These are phyloP conservation scores for Cordyceps tenuipes DNA, from an alignment of 2,329 filamentous ascomycete genomes.

Conservation along the genomic window DNA sequence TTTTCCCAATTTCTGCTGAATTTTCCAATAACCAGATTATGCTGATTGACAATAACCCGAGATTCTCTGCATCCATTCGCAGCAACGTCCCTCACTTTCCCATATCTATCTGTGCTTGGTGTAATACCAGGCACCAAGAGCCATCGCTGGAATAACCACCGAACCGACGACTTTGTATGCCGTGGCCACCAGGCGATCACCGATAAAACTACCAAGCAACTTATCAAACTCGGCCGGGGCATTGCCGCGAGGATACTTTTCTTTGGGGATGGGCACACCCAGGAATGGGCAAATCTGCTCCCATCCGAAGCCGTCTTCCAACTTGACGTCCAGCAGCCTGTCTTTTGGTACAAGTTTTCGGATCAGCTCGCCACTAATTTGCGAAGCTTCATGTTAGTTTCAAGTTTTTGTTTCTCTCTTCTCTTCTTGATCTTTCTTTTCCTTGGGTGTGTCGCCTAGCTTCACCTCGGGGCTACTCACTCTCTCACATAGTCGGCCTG, in stretches of 20 bases:
- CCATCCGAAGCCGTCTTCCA: constrained; percentile 29
- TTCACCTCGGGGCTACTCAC: neutral
- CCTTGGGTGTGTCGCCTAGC: neutral
- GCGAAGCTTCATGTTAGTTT: neutral
- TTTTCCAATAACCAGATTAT: neutral
- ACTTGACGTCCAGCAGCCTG: constrained; percentile 21
- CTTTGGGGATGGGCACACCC: constrained; percentile 21
- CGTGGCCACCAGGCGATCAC: neutral
- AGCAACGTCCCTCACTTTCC: neutral
- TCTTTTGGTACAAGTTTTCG: constrained; percentile 21
- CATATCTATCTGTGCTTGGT: neutral
- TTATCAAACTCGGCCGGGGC: constrained; percentile 21
- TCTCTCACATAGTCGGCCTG: neutral
- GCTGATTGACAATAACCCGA: neutral
- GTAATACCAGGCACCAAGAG: constrained; percentile 7
- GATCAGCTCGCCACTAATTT: constrained; percentile 18
- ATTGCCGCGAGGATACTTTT: constrained; percentile 23
- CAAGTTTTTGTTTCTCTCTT: neutral
- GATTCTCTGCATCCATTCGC: neutral
- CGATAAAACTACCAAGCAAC: constrained; percentile 10
- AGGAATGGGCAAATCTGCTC: constrained; percentile 28
- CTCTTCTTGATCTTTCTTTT: neutral
- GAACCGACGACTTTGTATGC: neutral
- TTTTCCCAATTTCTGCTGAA: neutral
- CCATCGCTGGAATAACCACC: neutral